Conservation (phyloP, 768 basidiomycete genomes). For the Pholiota conissans region DNA sequence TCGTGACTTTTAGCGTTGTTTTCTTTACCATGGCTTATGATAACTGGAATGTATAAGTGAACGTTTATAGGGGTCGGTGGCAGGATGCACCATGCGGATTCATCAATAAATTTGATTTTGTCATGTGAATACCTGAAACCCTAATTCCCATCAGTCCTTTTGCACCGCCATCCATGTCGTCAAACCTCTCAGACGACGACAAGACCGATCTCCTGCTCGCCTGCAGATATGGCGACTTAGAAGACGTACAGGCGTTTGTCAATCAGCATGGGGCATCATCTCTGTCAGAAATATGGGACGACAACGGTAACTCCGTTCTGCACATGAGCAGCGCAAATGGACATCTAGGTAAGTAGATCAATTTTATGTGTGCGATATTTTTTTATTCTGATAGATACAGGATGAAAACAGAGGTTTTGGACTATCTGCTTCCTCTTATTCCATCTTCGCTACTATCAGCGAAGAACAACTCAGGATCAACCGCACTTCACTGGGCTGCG, state of each 20-base stretch:
- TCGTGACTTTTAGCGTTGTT: not conserved
- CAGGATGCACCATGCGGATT: not conserved
- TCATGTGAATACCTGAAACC: conserved; percentile 19
- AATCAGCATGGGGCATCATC: conserved; percentile 51
- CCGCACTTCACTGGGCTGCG: conserved; percentile 90
- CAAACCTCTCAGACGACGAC: conserved; percentile 47
- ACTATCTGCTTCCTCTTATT: conserved; percentile 66
- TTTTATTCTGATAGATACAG: conserved; percentile 43
- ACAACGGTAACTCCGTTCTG: conserved; percentile 74
- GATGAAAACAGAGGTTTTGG: conserved; percentile 65
- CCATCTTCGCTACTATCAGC: conserved; percentile 55
- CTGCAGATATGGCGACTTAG: conserved; percentile 86
- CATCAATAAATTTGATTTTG: conserved; percentile 14
- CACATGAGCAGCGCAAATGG: conserved; percentile 93
- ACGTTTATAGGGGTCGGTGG: not conserved
- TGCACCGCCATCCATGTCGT: conserved; percentile 22
- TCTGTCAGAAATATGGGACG: conserved; percentile 59
- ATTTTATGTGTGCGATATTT: conserved; percentile 7
- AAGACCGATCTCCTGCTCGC: conserved; percentile 76
- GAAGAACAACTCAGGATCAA: conserved; percentile 74
- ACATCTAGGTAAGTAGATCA: conserved; percentile 63
- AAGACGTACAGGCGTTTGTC: conserved; percentile 71
- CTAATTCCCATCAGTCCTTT: conserved; percentile 4
- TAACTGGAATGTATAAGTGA: not conserved
- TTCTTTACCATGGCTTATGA: not conserved